Conservation (phyloP, 225 moss, liverwort and hornwort species). For the Polytrichum formosum region DNA sequence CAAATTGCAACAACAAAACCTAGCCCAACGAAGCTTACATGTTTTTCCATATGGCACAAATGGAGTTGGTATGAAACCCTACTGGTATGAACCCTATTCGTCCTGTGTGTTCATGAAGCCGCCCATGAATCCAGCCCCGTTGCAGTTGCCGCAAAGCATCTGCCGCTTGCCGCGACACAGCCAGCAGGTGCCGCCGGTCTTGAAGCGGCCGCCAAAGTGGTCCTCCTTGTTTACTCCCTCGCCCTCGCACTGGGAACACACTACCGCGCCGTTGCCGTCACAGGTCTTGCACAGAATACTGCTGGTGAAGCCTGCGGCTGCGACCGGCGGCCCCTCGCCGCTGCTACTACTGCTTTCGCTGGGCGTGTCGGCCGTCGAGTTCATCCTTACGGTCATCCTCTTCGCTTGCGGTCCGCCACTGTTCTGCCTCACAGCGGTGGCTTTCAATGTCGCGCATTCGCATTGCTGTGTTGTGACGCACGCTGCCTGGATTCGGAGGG, state of each 20-base stretch:
- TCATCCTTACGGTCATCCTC: neutral
- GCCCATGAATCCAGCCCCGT: slow-evolving; percentile 93
- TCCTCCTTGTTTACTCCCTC: slow-evolving; percentile 65
- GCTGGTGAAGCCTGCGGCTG: slow-evolving; percentile 2
- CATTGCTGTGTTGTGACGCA: no score
- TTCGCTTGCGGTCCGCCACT: neutral
- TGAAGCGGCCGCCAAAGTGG: slow-evolving; percentile 83
- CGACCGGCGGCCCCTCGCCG: slow-evolving; percentile 1
- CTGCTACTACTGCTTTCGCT: slow-evolving; percentile 11
- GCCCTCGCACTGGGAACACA: slow-evolving; percentile 81
- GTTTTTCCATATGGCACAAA: no score
- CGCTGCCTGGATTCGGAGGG: neutral
- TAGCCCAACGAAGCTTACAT: no score
- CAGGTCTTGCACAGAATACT: slow-evolving; percentile 51
- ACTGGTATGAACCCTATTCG: slow-evolving; percentile 23
- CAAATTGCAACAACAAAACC: no score
- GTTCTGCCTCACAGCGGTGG: no score
- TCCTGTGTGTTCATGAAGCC: slow-evolving; percentile 95
- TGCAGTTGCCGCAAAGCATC: slow-evolving; percentile 86
- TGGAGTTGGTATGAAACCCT: no score
- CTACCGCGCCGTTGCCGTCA: slow-evolving; percentile 73
- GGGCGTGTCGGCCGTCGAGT: neutral
- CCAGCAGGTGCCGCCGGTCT: slow-evolving; percentile 81
- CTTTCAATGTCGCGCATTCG: neutral
- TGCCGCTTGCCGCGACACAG: slow-evolving; percentile 93